Evolutionary conservation across 2,329 filamentous ascomycete species (phyloP).

Genomic region (Fusarium sambucinum): DNA sequence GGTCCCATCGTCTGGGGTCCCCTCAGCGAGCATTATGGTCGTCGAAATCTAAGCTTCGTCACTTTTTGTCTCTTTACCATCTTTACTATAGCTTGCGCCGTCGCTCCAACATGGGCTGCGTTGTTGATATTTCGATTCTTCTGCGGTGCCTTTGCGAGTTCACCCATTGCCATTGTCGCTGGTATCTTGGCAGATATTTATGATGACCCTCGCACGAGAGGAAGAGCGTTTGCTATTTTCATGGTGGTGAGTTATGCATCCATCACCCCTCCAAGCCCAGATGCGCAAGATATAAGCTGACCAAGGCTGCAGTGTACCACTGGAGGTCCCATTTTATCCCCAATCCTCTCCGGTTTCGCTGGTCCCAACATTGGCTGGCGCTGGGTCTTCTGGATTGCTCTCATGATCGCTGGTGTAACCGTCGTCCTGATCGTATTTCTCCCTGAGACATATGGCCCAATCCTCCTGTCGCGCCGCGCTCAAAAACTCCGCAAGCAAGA

Average conservation of each 20-base stretch:
- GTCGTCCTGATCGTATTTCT: slow-evolving; percentile 71
- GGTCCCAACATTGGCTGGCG: slow-evolving; percentile 71
- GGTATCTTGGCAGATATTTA: slow-evolving; percentile 77
- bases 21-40: slow-evolving; percentile 73
- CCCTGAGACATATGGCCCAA: slow-evolving; percentile 72
- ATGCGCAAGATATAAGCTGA: slow-evolving; percentile 25
- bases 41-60: slow-evolving; percentile 59
- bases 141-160: slow-evolving; percentile 65
- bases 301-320: slow-evolving; percentile 63
- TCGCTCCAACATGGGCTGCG: slow-evolving; percentile 64
- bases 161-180: slow-evolving; percentile 71
- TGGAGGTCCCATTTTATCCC: slow-evolving; percentile 74
- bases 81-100: slow-evolving; percentile 67
- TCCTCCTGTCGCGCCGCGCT: slow-evolving; percentile 69
- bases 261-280: neutral
- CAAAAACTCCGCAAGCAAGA: slow-evolving; percentile 67
- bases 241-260: slow-evolving; percentile 64
- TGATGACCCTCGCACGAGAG: slow-evolving; percentile 62
- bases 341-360: slow-evolving; percentile 73
- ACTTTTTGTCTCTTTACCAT: slow-evolving; percentile 63
- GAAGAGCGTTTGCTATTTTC: slow-evolving; percentile 72
- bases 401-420: slow-evolving; percentile 75
- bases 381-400: slow-evolving; percentile 77
- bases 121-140: slow-evolving; percentile 68
- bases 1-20: slow-evolving; percentile 73